Conservation (phyloP, 1,139 yeast genomes). For the Hansenula sp. region DNA sequence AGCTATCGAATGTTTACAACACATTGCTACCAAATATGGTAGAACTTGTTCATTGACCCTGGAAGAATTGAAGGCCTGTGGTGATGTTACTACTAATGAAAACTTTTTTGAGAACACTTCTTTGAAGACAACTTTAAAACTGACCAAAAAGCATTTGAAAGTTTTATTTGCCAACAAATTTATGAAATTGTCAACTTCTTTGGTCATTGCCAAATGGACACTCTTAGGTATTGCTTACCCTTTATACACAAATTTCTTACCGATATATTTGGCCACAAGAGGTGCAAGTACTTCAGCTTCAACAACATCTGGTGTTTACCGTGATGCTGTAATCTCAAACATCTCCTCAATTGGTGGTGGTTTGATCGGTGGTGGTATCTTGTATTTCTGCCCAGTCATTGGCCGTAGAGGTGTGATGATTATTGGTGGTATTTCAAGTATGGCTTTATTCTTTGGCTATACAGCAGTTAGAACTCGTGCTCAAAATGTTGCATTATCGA, state of each 20-base stretch:
- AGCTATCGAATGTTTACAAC: constrained; percentile 35
- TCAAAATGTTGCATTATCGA: constrained; percentile 46
- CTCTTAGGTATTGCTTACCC: constrained; percentile 53
- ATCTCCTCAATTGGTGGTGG: constrained; percentile 54
- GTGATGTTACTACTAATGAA: constrained; percentile 27
- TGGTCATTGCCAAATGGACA: constrained; percentile 44
- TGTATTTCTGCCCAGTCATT: constrained; percentile 39
- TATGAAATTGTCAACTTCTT: constrained; percentile 36
- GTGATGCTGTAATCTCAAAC: constrained; percentile 48
- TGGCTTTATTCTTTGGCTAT: constrained; percentile 54
- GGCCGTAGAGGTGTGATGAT: constrained; percentile 57
- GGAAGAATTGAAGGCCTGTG: constrained; percentile 42
- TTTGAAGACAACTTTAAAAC: constrained; percentile 8
- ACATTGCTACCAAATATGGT: constrained; percentile 39
- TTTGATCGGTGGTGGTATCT: constrained; percentile 41
- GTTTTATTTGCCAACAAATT: constrained; percentile 36
- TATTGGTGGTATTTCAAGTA: constrained; percentile 45
- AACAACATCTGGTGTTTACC: constrained; percentile 46
- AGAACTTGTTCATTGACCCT: constrained; percentile 40
- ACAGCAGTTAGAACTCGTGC: constrained; percentile 45
- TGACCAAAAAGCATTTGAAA: constrained; percentile 26
- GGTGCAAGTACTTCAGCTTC: constrained; percentile 43
- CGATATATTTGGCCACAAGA: constrained; percentile 41
- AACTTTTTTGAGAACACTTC: constrained; percentile 13
- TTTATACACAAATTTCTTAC: constrained; percentile 47